Evolutionary conservation across 176 grass and related monocot genomes (phyloP), one percentile per base, ranked within the genome.

Genomic region (Aegilops tauschii): DNA sequence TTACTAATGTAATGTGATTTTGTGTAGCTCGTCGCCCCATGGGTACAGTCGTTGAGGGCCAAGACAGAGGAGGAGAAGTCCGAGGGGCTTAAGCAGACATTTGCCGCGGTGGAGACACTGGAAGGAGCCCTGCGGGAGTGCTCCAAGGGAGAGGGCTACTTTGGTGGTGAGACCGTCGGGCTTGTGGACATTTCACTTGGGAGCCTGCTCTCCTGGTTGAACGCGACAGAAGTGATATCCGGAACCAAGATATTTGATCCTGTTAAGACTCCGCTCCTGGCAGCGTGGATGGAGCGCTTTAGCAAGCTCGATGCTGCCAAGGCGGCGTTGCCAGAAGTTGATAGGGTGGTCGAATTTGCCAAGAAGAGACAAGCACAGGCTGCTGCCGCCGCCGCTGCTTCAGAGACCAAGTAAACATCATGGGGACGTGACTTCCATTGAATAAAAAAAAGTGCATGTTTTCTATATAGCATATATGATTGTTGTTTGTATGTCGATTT

Each of bases 101-200:
- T 80, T 6, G 12, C 12, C 0, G 85, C 18, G 21, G 78, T 87
- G 21, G 63, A 86, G 1, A 54, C 42, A 17, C 3, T 96, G 25
- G 94, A 96, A 30, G 87, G 37, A 17, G 71, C 84, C 12, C 82
- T 90, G 13, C 13, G 23, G 37, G 82, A 78, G 34, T 73, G 56
- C 82, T 88, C 86, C 50, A 69, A 70, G 80, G 86, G 86, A 4
- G 76, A 82, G 63, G 21, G 49, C 12, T 91, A 88, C 80, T 95
- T 95, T 16, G 81, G 88, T 14, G 91, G 94, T 9, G 84, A 93
- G 25, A 63, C 3, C 12, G 87, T 92, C 5, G 89, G 87, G 4
- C 86, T 84, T 59, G 1, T 90, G 3, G 94, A 93, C 61, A 23
- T 93, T 9, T 5, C 54, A n/a, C 66, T 93, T 0, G 94, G 86